phyloP scores from a whole-genome alignment of 805 yeast genomes.

The Candida broadrunensis region DNA sequence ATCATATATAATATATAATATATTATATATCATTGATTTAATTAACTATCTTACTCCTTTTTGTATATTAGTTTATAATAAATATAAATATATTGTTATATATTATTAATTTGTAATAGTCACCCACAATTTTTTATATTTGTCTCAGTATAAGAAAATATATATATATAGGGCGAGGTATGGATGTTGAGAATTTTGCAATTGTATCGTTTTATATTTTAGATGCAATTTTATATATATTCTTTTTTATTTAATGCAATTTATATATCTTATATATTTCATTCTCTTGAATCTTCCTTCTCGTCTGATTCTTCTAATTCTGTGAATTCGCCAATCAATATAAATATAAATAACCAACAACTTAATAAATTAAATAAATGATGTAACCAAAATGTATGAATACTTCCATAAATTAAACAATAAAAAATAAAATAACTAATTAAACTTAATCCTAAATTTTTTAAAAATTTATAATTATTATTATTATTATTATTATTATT shows the following conservation, averaged over 20 bases:
- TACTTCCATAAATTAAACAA: slow-evolving; percentile 68
- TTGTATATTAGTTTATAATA: not conserved
- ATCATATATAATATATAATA: not conserved
- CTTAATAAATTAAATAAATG: slow-evolving; percentile 66
- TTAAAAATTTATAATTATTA: slow-evolving; percentile 1
- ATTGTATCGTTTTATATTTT: too few species aligned
- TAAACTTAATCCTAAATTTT: not conserved
- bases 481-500: slow-evolving; percentile 10
- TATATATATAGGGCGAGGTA: too few species aligned
- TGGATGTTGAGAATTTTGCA: too few species aligned
- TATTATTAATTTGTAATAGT: too few species aligned
- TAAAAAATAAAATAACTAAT: slow-evolving; percentile 54
- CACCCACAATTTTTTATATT: too few species aligned
- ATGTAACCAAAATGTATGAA: slow-evolving; percentile 84
- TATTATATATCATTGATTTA: not conserved
- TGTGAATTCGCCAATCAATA: not conserved
- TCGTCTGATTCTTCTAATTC: not conserved
- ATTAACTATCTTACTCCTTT: not conserved
- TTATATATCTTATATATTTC: too few species aligned
- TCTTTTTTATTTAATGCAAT: too few species aligned
- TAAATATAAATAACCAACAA: slow-evolving; percentile 42
- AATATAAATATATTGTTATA: too few species aligned
- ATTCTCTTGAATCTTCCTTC: not conserved
- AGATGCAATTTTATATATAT: too few species aligned
- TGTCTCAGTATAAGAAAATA: too few species aligned